These are phyloP conservation scores for Herpetospermum pedunculosum DNA, from an alignment of 306 rosid genomes.

Conservation along the genomic window DNA sequence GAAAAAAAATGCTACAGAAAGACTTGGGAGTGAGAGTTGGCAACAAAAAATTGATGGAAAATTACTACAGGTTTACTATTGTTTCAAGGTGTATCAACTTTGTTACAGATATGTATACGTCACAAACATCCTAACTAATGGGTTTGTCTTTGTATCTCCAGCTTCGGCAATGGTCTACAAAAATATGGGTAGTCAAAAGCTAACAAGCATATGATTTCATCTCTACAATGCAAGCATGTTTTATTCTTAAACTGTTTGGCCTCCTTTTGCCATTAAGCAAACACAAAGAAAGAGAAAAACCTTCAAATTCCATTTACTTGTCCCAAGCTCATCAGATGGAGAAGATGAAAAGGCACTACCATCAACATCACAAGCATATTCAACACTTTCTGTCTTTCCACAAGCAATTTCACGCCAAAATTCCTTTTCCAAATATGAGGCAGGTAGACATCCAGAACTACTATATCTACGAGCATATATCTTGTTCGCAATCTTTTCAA, in stretches of 20 bases:
- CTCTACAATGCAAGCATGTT: not conserved
- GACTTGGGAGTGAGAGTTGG: not conserved
- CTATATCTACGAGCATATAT: constrained; percentile 74
- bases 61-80: not conserved
- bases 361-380: constrained; percentile 98
- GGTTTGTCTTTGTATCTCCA: not conserved
- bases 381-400: constrained; percentile 90
- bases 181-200: not conserved
- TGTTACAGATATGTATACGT: not conserved
- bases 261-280: not conserved
- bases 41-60: not conserved
- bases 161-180: not conserved
- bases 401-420: constrained; percentile 94
- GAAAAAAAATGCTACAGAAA: not conserved
- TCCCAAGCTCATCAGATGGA: constrained; percentile 75
- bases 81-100: not conserved
- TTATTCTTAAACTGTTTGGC: not conserved
- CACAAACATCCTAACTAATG: not conserved
- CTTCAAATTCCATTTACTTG: constrained; percentile 96
- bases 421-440: constrained; percentile 78
- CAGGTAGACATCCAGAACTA: constrained; percentile 76
- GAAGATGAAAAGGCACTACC: constrained; percentile 98
- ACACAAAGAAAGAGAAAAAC: constrained; percentile 21
- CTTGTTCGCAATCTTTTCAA: constrained; percentile 95
- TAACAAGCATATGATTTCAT: not conserved